phyloP scores from a whole-genome alignment of 257 asterid species.

The Ophiorrhiza pumila region DNA sequence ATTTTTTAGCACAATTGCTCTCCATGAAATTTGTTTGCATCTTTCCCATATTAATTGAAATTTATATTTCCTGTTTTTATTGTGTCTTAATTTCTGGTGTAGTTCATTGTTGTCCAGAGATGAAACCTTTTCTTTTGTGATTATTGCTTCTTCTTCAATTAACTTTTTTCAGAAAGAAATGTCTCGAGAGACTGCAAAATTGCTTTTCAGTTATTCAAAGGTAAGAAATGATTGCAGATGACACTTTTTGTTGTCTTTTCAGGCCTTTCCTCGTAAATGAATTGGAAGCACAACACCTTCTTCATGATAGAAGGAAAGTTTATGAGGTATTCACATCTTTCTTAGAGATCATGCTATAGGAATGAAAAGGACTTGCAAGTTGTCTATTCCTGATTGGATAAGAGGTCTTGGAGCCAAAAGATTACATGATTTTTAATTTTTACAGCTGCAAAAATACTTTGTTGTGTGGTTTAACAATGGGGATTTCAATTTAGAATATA shows the following conservation, averaged over 20 bases:
- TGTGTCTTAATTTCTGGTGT: constrained; percentile 1
- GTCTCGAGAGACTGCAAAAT: not conserved
- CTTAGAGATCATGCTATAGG: not conserved
- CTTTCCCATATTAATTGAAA: not conserved
- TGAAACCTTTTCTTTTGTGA: not conserved
- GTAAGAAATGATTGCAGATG: not conserved
- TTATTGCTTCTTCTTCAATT: not conserved
- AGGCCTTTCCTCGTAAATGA: constrained; percentile 93
- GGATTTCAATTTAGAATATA: too few species aligned
- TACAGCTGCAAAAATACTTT: not conserved
- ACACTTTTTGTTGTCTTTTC: constrained; percentile 19
- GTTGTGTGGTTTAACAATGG: not conserved
- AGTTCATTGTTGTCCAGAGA: not conserved
- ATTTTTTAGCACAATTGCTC: not conserved
- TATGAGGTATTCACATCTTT: constrained; percentile 58
- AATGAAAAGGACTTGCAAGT: not conserved
- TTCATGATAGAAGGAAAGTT: constrained; percentile 86
- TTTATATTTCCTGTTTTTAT: not conserved
- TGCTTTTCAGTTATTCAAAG: not conserved
- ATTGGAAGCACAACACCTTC: constrained; percentile 87
- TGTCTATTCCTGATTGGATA: not conserved
- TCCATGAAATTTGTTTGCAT: not conserved
- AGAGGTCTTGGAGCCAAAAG: not conserved
- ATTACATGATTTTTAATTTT: not conserved
- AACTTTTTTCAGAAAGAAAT: not conserved